Conservation (phyloP, 148 eudicot species). For the Pouteria glomerata region DNA sequence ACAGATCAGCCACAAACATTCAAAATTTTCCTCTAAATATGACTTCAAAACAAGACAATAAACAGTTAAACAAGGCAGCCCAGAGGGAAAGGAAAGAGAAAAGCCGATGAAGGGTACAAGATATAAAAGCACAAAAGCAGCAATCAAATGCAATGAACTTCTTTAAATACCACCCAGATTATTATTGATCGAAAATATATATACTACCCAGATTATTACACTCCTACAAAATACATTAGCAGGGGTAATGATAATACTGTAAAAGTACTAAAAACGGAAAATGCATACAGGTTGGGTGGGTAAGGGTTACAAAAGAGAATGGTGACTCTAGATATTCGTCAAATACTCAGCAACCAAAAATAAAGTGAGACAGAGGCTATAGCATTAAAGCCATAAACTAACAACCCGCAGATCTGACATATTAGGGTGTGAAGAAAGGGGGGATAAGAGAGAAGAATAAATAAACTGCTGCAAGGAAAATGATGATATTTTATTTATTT, state of each 20-base stretch:
- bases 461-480: not conserved
- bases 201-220: not conserved
- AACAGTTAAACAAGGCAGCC: not conserved
- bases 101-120: not conserved
- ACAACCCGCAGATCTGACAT: too few relatives aligned
- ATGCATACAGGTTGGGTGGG: not conserved
- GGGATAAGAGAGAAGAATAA: not conserved
- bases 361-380: too few relatives aligned
- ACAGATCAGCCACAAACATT: slow-evolving; percentile 18
- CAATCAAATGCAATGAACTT: not conserved
- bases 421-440: too few relatives aligned
- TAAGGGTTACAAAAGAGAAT: not conserved
- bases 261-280: not conserved
- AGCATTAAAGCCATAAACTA: too few relatives aligned
- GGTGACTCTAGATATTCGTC: not conserved
- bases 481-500: not conserved
- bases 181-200: too few relatives aligned
- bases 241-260: not conserved
- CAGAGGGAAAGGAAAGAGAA: not conserved
- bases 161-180: not conserved
- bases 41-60: not conserved
- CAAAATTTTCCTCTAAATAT: slow-evolving; percentile 6
- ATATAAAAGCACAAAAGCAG: not conserved
- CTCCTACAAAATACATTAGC: not conserved
- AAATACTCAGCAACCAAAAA: not conserved